Evolutionary conservation across 2,329 filamentous ascomycete genomes (phyloP).

Genomic region (Diaporthe sp.): DNA sequence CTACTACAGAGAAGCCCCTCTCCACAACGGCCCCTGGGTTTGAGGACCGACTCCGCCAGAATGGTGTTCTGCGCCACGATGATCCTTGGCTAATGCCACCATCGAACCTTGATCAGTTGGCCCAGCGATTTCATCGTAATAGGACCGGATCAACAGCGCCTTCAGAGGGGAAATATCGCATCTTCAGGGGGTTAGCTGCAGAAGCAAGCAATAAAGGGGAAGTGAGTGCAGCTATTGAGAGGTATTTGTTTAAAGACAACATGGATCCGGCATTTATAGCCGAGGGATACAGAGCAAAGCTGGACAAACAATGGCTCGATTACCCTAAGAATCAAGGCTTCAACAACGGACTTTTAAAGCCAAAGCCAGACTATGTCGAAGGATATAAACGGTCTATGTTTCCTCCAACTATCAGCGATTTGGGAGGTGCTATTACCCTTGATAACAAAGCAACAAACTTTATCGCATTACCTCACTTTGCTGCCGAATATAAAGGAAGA

Average conservation of each 20-base stretch:
- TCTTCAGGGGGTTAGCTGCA: background rate
- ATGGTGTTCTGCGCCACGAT: background rate
- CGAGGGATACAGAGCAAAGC: background rate
- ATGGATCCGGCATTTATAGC: background rate
- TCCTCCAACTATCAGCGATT: background rate
- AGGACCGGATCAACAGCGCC: background rate
- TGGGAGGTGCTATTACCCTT: too few relatives aligned
- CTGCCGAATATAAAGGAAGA: too few relatives aligned
- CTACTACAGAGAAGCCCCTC: background rate
- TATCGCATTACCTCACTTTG: too few relatives aligned
- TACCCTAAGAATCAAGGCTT: background rate
- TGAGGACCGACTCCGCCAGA: background rate
- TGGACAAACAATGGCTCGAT: background rate
- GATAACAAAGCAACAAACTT: too few relatives aligned
- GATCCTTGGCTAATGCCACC: background rate
- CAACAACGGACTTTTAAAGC: background rate
- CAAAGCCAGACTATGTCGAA: background rate
- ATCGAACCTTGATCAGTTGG: background rate
- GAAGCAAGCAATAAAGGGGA: background rate
- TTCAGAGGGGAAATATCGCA: background rate
- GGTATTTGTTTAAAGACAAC: background rate
- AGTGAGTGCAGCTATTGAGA: background rate
- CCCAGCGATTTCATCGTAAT: background rate
- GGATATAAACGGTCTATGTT: background rate
- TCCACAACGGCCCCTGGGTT: background rate